These are phyloP conservation scores for Sporothrix protearum DNA, from an alignment of 2,329 filamentous ascomycete species.

Conservation along the genomic window DNA sequence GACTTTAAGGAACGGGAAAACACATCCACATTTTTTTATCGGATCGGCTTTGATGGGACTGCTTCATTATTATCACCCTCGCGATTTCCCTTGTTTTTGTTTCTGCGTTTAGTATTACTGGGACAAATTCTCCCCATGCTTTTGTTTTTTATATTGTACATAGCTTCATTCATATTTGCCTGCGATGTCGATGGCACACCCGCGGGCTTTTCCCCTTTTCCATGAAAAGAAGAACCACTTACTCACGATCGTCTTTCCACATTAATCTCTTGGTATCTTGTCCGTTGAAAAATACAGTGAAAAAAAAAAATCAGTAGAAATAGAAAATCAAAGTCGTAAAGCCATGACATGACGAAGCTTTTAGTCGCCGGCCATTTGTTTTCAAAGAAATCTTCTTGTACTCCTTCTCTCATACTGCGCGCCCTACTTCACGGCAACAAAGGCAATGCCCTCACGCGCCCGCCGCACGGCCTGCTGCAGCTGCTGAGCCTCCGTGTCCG, in stretches of 20 bases:
- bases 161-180: constrained; percentile 9
- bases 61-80: not conserved
- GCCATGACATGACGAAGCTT: not conserved
- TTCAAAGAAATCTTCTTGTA: not conserved
- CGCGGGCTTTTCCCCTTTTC: not conserved
- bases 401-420: not conserved
- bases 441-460: constrained; percentile 61
- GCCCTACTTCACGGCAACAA: constrained; percentile 57
- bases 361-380: too few species aligned
- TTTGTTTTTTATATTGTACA: not conserved
- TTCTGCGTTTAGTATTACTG: not conserved
- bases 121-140: not conserved
- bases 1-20: not conserved
- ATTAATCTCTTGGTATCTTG: not conserved
- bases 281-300: not conserved
- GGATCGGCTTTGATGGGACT: constrained; percentile 1
- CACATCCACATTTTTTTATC: not conserved
- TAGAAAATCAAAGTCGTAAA: not conserved
- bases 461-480: constrained; percentile 54
- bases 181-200: not conserved
- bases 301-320: not conserved
- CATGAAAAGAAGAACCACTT: not conserved
- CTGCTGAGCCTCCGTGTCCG: constrained; percentile 61
- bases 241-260: not conserved
- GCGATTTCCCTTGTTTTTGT: not conserved